A percentile compares a stretch with the other conserved stretches of the same genome.
Evolutionary conservation across 805 yeast genomes (phyloP).

Genomic region (Sugiyamaella valdiviana): DNA sequence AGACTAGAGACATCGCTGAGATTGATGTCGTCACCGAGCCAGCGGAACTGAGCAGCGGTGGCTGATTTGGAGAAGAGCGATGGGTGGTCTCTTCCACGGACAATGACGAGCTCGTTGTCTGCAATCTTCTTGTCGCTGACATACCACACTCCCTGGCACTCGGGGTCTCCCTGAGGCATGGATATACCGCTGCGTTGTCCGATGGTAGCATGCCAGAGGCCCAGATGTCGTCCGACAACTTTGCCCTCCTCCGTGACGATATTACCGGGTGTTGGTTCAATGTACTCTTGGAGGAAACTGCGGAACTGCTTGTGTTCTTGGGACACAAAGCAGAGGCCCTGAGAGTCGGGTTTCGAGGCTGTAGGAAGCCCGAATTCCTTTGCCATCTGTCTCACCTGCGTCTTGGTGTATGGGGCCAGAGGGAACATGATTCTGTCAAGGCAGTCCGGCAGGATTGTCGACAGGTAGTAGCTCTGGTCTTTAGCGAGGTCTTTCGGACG

Average conservation of each 20-base stretch:
- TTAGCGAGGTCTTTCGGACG: constrained; percentile 55
- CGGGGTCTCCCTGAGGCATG: constrained; percentile 85
- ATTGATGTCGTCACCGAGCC: constrained; percentile 36
- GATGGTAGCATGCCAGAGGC: constrained; percentile 91
- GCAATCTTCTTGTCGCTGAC: constrained; percentile 62
- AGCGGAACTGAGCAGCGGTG: constrained; percentile 42
- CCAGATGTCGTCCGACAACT: constrained; percentile 75
- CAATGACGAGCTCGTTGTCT: constrained; percentile 72
- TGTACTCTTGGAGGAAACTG: constrained; percentile 67
- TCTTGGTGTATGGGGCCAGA: constrained; percentile 69
- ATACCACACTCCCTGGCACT: constrained; percentile 76
- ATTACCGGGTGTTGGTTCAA: constrained; percentile 68
- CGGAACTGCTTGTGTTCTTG: constrained; percentile 57
- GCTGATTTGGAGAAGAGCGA: constrained; percentile 46
- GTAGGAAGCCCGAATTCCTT: constrained; percentile 45
- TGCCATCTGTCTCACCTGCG: constrained; percentile 68
- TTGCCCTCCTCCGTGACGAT: constrained; percentile 69
- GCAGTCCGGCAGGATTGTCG: constrained; percentile 49
- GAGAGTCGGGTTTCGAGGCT: constrained; percentile 84
- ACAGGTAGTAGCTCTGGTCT: constrained; percentile 88
- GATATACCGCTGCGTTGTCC: constrained; percentile 79
- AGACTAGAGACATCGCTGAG: constrained; percentile 27
- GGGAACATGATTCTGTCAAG: constrained; percentile 62
- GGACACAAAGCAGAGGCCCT: constrained; percentile 87
- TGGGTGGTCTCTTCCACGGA: constrained; percentile 57